Conservation (phyloP, 2,329 filamentous ascomycete genomes). For the Phialophora verrucosa region DNA sequence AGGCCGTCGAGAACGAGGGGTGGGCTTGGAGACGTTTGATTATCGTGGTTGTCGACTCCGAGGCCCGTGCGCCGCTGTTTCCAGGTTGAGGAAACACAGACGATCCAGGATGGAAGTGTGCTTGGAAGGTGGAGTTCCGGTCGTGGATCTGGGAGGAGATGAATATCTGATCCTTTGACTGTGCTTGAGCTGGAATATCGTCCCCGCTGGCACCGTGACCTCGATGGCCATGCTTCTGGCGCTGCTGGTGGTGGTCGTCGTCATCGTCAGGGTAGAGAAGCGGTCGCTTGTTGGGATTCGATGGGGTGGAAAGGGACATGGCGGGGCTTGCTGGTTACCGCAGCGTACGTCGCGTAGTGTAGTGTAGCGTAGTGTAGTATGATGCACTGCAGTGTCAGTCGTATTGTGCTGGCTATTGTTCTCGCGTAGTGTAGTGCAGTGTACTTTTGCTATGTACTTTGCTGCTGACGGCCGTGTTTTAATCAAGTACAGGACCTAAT, state of each 20-base stretch:
- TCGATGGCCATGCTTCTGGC: background rate
- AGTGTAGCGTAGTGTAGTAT: no score
- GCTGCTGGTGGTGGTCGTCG: background rate
- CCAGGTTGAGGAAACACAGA: background rate
- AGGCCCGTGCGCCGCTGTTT: no score
- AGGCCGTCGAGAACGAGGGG: constrained; percentile 53
- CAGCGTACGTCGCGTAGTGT: no score
- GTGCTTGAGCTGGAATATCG: background rate
- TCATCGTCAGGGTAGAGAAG: background rate
- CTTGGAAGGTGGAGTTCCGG: constrained; percentile 59
- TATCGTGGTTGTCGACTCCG: constrained; percentile 32
- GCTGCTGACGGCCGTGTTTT: no score
- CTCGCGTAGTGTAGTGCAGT: no score
- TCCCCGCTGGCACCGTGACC: background rate
- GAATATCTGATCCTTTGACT: constrained; percentile 44
- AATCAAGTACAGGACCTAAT: no score
- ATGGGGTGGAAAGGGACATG: constrained; percentile 17
- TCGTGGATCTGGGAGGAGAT: constrained; percentile 55
- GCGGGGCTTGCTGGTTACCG: no score
- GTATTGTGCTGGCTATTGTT: no score
- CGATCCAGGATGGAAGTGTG: constrained; percentile 52
- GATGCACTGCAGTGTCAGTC: no score
- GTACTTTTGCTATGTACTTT: no score
- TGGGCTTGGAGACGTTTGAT: constrained; percentile 50
- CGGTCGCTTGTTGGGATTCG: background rate